Evolutionary conservation across 371 early-diverging fungal species (phyloP), one percentile per base, ranked within the genome.

Genomic region (Blastocladiella emersonii): DNA sequence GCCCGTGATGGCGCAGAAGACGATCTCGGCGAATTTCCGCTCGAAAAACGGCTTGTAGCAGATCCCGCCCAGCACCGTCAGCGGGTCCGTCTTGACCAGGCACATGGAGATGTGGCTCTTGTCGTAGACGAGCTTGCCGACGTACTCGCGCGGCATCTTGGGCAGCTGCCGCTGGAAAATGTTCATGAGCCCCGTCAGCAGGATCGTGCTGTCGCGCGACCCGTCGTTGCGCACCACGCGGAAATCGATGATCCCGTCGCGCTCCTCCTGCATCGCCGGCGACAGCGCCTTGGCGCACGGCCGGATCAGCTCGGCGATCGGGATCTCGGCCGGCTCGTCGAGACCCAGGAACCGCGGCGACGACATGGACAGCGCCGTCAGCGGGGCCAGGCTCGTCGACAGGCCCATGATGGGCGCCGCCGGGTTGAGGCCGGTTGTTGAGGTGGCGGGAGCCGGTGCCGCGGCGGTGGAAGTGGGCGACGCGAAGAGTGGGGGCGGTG

Each of bases 81-180:
- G 71, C 23, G 83, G 81, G 7, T 79, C 72, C 7, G 77, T 72
- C 41, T 13, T 15, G 21, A 27, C 21, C 49, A 27, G 15, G 48
- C 32, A 32, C 21, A 49, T 35, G 8, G 21, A 30, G 1, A n/a
- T n/a, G 34, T 49, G 59, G n/a, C 57, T 56, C 82, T 80, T 66
- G 70, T 99, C 98, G 73, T 95, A 99, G 0, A 99, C 95, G 27
- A 99, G 83, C 25, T 96, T 81, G 0, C 95, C 86, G 65, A 99
- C 98, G 68, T 99, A 99, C 66, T 98, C 98, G 69, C 89, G 88
- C 19, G 99, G 99, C 99, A 99, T 99, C 65, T 97, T 98, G 17
- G 99, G 99, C 59, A 99, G 77, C 72, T 99, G 99, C 64, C 89
- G 91, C 72, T 96, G 95, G 73, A 98, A 97, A 45, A 99, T 86